Base-by-base conservation (phyloP, 192 early-diverging fungal genomes). In the Coemansia sp. region DNA sequence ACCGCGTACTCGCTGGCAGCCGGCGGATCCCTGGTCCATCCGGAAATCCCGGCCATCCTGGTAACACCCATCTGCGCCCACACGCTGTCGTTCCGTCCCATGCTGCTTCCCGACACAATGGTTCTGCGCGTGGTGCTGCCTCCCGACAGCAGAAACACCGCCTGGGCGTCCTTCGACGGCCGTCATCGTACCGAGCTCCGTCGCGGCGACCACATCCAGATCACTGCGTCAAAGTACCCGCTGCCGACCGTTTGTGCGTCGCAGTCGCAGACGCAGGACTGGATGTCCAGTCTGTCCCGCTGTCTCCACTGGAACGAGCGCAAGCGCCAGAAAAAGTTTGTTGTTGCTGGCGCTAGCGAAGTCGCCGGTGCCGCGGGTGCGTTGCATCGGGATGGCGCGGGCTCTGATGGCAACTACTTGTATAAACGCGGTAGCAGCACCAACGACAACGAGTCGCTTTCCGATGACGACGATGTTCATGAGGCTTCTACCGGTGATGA, bases 111-210 rank as follows among this genome's bases (percentile, higher is more conserved):
- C 0, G 92, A 95, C 60, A 89, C 90, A 19, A 91, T 95, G 89
- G 94, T 95, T n/a, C 67, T 99, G 17, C 85, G 90, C 2, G 90
- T 99, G 7, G 87, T 88, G 59, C 87, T 99, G 19, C 94, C 94
- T 2, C 88, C 86, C 13, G 90, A 93, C 77, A 89, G 89, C 14
- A 86, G 97, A 13, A 88, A 86, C 57, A 93, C 93, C 1, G 97
- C 94, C 10, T 99, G 95, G 95, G 96, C 89, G 56, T 87, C 88
- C 65, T 97, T 98, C 67, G 98, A 99, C 71, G 98, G 96, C 3
- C 87, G 98, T 39, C 89, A 95, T 61, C 88, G 98, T 2, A 90
- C 94, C 0, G 93, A 98, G 67, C 85, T 99, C 39, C 81, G 85
- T 44, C 87, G 90, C 69, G 95, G 93, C 12, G 97, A 96, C 69